These are phyloP conservation scores for Blastobotrys apis DNA, from an alignment of 1,139 yeast genomes.

Conservation along the genomic window DNA sequence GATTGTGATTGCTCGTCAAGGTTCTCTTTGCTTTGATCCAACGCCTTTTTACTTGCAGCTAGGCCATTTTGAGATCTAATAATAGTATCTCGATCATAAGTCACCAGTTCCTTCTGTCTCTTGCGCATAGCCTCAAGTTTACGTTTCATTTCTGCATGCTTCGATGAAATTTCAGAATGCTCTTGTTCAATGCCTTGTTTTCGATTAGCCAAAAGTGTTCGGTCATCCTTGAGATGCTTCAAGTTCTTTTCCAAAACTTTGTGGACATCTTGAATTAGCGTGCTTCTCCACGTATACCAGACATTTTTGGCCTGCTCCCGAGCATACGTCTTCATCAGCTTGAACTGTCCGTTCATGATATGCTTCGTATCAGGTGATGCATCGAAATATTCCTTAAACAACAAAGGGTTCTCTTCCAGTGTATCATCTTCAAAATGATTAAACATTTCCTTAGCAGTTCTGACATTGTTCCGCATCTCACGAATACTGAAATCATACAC, in stretches of 20 bases:
- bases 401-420: constrained; percentile 45
- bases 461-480: constrained; percentile 49
- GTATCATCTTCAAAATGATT: constrained; percentile 45
- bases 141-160: constrained; percentile 32
- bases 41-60: constrained; percentile 9
- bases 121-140: constrained; percentile 28
- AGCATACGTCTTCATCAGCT: constrained; percentile 47
- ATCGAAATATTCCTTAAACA: constrained; percentile 47
- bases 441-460: constrained; percentile 43
- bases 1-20: constrained; percentile 7
- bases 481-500: constrained; percentile 41
- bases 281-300: constrained; percentile 56
- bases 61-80: constrained; percentile 13
- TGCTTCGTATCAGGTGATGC: constrained; percentile 40
- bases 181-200: constrained; percentile 33
- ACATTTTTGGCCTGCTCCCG: constrained; percentile 48
- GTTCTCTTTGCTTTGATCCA: constrained; percentile 2
- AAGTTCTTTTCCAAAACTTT: constrained; percentile 38
- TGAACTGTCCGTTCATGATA: constrained; percentile 45
- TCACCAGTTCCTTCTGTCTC: constrained; percentile 20
- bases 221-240: constrained; percentile 24
- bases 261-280: constrained; percentile 43
- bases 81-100: constrained; percentile 18
- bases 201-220: constrained; percentile 17
- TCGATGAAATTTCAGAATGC: constrained; percentile 28